Evolutionary conservation across 2,329 filamentous ascomycete genomes (phyloP).

Genomic region (Colletotrichum abscissum): DNA sequence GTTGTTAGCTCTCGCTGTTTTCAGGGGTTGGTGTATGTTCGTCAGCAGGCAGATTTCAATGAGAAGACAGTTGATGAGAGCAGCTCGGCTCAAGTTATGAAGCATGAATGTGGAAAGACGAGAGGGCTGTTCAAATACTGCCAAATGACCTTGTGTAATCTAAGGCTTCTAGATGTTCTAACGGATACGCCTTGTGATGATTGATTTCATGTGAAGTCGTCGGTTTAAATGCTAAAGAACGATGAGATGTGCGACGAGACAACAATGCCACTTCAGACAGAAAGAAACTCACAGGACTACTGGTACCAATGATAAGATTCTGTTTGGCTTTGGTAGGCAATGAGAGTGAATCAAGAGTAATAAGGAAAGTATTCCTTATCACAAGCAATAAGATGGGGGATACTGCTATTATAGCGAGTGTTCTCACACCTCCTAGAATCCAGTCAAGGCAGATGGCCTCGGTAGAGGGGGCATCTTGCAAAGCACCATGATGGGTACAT

Average conservation of each 20-base stretch:
- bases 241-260: not conserved
- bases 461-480: not conserved
- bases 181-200: not conserved
- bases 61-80: not conserved
- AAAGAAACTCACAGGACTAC: not conserved
- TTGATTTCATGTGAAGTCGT: not conserved
- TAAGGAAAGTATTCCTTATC: not conserved
- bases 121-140: not conserved
- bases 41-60: not conserved
- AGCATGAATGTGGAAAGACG: not conserved
- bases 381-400: not conserved
- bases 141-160: not conserved
- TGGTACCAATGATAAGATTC: not conserved
- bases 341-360: not conserved
- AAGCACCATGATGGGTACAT: not conserved
- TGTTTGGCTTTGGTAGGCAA: not conserved
- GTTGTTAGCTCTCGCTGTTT: not conserved
- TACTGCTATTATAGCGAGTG: not conserved
- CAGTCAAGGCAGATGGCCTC: not conserved
- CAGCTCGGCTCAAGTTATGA: not conserved
- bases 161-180: not conserved
- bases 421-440: not conserved
- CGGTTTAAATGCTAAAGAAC: not conserved
- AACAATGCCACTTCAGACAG: not conserved
- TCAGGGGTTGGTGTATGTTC: not conserved